Percentiles rank a stretch among this genome's conserved stretches.
phyloP scores from a whole-genome alignment of 257 asterid species.

The Echium plantagineum region DNA sequence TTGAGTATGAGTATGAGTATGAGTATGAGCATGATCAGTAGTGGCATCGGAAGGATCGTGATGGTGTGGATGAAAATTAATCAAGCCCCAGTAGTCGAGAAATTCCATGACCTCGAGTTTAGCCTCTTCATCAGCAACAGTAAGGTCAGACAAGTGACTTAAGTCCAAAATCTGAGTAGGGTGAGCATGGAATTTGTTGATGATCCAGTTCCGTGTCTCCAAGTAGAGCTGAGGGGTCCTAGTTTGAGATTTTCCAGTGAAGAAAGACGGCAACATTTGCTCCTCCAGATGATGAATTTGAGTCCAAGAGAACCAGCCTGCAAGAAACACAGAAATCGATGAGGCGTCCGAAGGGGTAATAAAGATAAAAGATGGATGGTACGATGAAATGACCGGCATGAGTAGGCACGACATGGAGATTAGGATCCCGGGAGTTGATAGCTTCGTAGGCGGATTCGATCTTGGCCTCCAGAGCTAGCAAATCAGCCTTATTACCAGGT shows the following conservation, averaged over 20 bases:
- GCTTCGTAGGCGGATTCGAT: conserved; percentile 62
- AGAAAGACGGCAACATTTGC: conserved; percentile 70
- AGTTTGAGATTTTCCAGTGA: conserved; percentile 63
- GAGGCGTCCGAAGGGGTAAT: too few species aligned
- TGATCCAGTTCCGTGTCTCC: conserved; percentile 82
- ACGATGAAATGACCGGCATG: conserved; percentile 62
- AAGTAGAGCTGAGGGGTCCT: conserved; percentile 64
- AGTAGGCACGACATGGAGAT: conserved; percentile 78
- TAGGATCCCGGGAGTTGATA: conserved; percentile 47
- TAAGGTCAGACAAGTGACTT: conserved; percentile 66
- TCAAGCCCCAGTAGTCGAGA: conserved; percentile 96
- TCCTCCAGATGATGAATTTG: conserved; percentile 77
- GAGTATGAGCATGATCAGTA: conserved; percentile 27
- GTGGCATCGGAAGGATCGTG: conserved; percentile 36
- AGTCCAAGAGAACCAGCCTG: conserved; percentile 96
- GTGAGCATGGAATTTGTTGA: conserved; percentile 66
- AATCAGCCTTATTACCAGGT: conserved; percentile 29
- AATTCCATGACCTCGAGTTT: conserved; percentile 94
- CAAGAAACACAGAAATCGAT: too few species aligned
- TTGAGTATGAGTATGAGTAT: conserved; percentile 36
- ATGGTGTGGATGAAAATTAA: conserved; percentile 85
- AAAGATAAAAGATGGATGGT: too few species aligned
- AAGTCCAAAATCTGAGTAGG: conserved; percentile 49
- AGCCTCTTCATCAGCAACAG: conserved; percentile 64
- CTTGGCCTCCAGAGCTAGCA: conserved; percentile 74